phyloP scores from a whole-genome alignment of 73 alveolate species.

The Symbiodinium natans region DNA sequence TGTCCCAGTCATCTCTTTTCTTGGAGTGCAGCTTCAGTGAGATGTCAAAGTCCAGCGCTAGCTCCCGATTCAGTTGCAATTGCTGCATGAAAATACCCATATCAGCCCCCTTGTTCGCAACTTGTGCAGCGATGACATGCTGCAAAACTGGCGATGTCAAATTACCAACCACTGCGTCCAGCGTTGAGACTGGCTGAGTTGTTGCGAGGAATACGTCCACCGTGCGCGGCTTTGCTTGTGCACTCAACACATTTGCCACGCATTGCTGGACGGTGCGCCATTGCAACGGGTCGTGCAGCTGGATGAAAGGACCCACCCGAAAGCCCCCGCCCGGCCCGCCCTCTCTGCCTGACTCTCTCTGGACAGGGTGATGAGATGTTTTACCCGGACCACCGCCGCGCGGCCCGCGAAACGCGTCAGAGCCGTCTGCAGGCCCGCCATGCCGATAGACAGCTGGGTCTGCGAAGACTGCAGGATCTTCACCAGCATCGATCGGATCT shows the following conservation, averaged over 20 bases:
- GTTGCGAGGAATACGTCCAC: conserved; percentile 12
- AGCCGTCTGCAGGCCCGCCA: not conserved
- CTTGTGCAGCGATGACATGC: not conserved
- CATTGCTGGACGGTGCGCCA: not conserved
- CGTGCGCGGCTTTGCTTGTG: not conserved
- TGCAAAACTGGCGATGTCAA: not conserved
- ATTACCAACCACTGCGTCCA: not conserved
- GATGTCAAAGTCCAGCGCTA: not conserved
- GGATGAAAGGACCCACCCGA: not conserved
- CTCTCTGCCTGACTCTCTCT: no score
- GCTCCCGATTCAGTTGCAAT: not conserved
- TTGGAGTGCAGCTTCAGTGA: not conserved
- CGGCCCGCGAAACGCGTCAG: not conserved
- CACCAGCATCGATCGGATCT: no score
- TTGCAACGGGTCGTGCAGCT: not conserved
- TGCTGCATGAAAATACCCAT: conserved; percentile 10
- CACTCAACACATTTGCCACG: not conserved
- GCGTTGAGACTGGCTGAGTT: not conserved
- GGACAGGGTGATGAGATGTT: not conserved
- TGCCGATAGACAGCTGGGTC: no score
- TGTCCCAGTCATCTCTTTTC: not conserved
- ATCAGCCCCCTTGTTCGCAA: not conserved
- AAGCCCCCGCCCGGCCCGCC: not conserved
- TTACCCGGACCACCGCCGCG: not conserved
- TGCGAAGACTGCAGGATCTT: no score